A percentile compares a stretch with the other conserved stretches of the same genome.
Evolutionary conservation across 805 yeast genomes (phyloP).

Genomic region (Saccharomycopsis guyanensis): DNA sequence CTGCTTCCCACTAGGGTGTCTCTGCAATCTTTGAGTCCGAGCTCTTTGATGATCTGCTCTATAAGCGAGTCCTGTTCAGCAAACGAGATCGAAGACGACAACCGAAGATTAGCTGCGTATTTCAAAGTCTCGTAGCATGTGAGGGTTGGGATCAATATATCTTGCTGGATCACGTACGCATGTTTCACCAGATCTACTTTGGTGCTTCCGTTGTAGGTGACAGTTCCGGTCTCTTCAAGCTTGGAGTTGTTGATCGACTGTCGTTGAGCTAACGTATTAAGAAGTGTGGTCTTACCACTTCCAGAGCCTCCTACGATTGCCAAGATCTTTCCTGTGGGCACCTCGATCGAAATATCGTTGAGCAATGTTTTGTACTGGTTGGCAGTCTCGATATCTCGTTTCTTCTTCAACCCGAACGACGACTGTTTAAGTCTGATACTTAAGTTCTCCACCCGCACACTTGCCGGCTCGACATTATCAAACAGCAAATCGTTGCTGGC

Average conservation of each 20-base stretch:
- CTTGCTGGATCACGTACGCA: slow-evolving; percentile 74
- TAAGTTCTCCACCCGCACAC: not conserved
- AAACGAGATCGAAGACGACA: slow-evolving; percentile 40
- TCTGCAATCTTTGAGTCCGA: slow-evolving; percentile 60
- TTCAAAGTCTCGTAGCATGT: slow-evolving; percentile 64
- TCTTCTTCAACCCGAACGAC: not conserved
- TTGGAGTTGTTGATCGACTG: slow-evolving; percentile 22
- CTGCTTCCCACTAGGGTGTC: slow-evolving; percentile 51
- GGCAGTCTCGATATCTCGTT: not conserved
- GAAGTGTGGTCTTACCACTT: slow-evolving; percentile 74
- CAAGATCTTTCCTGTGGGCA: slow-evolving; percentile 54
- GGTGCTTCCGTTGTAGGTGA: slow-evolving; percentile 6
- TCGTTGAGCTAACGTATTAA: slow-evolving; percentile 57
- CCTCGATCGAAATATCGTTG: slow-evolving; percentile 43
- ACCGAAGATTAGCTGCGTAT: slow-evolving; percentile 64
- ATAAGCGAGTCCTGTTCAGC: slow-evolving; percentile 43
- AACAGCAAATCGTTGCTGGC: not conserved
- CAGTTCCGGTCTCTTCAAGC: slow-evolving; percentile 4
- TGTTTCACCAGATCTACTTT: slow-evolving; percentile 28
- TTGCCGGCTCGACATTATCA: not conserved
- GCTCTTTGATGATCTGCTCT: slow-evolving; percentile 49
- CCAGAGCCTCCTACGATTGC: slow-evolving; percentile 89
- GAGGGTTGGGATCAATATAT: slow-evolving; percentile 60
- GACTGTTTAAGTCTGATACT: not conserved
- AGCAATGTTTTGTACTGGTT: slow-evolving; percentile 3